Conservation (phyloP, 345 rosid species). For the Brassica napus region DNA sequence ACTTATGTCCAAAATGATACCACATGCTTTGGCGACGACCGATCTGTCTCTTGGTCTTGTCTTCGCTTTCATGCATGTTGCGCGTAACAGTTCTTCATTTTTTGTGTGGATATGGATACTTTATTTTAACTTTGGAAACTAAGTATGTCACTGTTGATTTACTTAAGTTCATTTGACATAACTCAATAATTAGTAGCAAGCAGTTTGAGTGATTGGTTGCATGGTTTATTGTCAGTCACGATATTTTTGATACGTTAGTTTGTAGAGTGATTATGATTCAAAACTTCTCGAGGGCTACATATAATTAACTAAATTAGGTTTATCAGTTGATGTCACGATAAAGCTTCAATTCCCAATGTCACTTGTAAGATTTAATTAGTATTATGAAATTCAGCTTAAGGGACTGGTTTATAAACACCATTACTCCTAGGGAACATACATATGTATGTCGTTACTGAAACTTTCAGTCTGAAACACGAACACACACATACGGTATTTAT, state of each 20-base stretch:
- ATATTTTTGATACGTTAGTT: background rate
- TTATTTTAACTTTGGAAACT: background rate
- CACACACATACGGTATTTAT: background rate
- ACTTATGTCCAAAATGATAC: constrained; percentile 25
- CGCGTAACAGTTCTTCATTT: background rate
- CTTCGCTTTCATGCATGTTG: background rate
- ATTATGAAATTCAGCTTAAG: constrained; percentile 11
- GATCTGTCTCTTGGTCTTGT: constrained; percentile 3
- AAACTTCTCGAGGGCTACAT: background rate
- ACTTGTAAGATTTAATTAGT: background rate
- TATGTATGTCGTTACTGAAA: constrained; percentile 5
- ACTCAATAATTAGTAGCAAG: background rate
- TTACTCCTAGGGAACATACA: constrained; percentile 16
- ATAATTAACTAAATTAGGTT: background rate
- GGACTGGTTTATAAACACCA: constrained; percentile 1
- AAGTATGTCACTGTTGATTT: background rate
- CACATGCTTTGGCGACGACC: constrained; percentile 8
- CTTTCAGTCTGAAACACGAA: constrained; percentile 1
- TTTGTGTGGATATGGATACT: background rate
- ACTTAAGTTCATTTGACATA: background rate
- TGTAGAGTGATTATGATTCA: background rate
- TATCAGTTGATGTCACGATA: constrained; percentile 4
- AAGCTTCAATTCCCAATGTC: background rate
- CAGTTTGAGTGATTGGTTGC: background rate
- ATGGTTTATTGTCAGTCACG: background rate